Conservation (phyloP, 805 yeast species). For the Metahyphopichia silvanorum region DNA sequence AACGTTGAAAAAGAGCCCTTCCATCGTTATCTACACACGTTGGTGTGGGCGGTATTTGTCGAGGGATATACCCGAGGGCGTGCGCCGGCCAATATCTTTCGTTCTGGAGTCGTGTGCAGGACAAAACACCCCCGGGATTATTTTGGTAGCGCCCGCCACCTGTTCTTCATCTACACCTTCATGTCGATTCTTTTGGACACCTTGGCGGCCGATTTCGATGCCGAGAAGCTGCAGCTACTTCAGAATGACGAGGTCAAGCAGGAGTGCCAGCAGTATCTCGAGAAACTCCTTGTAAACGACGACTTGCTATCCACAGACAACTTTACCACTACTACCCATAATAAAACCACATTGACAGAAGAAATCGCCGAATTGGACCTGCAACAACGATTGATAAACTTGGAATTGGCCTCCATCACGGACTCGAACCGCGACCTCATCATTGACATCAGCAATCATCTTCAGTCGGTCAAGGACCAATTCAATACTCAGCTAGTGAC, state of each 20-base stretch:
- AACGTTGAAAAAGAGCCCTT: constrained; percentile 87
- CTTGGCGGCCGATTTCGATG: constrained; percentile 24
- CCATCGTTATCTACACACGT: no score
- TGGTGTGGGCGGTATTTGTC: no score
- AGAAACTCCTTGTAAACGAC: constrained; percentile 46
- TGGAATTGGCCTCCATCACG: constrained; percentile 40
- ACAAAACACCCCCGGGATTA: no score
- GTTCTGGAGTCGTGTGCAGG: no score
- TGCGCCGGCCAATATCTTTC: no score
- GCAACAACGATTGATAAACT: constrained; percentile 46
- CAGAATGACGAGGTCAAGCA: constrained; percentile 15
- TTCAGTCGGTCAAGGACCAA: constrained; percentile 26
- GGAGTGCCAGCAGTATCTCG: constrained; percentile 28
- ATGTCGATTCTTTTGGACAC: constrained; percentile 35
- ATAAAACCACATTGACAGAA: constrained; percentile 47
- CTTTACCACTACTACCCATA: constrained; percentile 35
- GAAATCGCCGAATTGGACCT: constrained; percentile 74
- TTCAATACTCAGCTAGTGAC: constrained; percentile 11
- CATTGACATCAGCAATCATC: constrained; percentile 35
- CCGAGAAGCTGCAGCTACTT: constrained; percentile 13
- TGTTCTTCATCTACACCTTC: neutral
- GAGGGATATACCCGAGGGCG: no score
- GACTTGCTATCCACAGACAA: constrained; percentile 43
- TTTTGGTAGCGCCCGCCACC: neutral
- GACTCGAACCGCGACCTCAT: constrained; percentile 44